Conservation (phyloP, 768 basidiomycete genomes). For the Asterophora lycoperdoides region DNA sequence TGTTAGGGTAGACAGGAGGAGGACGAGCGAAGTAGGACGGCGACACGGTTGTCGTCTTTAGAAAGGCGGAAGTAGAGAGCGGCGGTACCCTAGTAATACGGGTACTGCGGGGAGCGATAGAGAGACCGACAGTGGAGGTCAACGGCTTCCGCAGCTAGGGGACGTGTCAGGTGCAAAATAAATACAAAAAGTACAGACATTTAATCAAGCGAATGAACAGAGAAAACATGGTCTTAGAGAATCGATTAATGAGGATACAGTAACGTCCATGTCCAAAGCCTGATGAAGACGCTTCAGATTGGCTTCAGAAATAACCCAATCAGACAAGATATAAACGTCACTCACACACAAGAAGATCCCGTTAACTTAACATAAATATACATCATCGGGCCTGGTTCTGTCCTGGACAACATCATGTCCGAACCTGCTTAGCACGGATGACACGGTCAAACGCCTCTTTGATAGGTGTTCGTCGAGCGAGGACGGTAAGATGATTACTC, state of each 20-base stretch:
- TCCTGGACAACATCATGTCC: constrained; percentile 19
- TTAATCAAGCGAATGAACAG: background rate
- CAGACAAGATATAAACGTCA: background rate
- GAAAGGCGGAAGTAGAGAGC: too few relatives aligned
- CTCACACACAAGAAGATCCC: background rate
- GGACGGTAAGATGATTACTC: constrained; percentile 64
- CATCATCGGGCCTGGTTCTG: background rate
- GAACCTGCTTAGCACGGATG: constrained; percentile 47
- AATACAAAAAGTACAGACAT: constrained; percentile 2
- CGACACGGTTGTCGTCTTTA: too few relatives aligned
- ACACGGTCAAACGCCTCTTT: constrained; percentile 70
- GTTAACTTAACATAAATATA: background rate
- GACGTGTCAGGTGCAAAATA: too few relatives aligned
- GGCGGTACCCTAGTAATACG: too few relatives aligned
- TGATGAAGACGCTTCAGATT: background rate
- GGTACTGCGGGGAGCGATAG: too few relatives aligned
- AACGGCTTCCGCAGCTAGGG: too few relatives aligned
- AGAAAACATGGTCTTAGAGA: background rate
- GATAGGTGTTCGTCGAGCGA: constrained; percentile 61
- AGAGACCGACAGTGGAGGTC: too few relatives aligned
- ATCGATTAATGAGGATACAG: background rate
- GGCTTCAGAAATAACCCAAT: background rate
- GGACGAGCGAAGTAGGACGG: too few relatives aligned
- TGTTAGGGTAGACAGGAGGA: too few relatives aligned
- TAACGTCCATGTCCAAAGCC: background rate